Evolutionary conservation across 768 basidiomycete genomes (phyloP), one percentile per base, ranked within the genome.

Genomic region (Phaffia tasmanica): DNA sequence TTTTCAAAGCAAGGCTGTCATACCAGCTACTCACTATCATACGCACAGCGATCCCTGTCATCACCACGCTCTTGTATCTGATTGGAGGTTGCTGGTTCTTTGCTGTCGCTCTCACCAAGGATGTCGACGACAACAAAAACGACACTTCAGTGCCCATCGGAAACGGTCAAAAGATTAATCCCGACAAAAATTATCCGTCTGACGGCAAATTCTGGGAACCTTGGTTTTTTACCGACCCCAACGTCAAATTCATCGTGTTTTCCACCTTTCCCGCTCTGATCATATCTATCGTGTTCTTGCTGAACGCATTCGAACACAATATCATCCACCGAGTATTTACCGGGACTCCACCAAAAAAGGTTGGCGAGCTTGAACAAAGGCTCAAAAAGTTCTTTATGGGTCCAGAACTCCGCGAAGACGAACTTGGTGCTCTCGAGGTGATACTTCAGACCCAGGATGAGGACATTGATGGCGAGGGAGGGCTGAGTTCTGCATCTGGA

Each of bases 81-180:
- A n/a, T 63, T 30, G 63, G 53, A 35, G 63, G 63, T 6, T 63
- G 8, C 5, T 63, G 63, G 63, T 63, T 23, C 63, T 25, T 63
- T 1, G 11, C 53, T 16, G 32, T 63, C 63, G 63, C 63, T 4
- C 51, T 63, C 16, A 27, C 18, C 23, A 30, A 29, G 5, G 29
- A 32, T 7, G 11, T 47, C 30, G 53, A 55, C 23, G 32, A 46
- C 3, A 54, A 51, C 18, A 18, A 11, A 14, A 16, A 11, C 32
- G 11, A n/a, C 7, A 6, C 6, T n/a, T 19, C 6, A n/a, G 21
- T 56, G 5, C 27, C n/a, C 19, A 3, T 51, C 21, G 62, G 62
- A 21, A 63, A 63, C 62, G 62, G 62, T 18, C 2, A 5, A 5
- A 32, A 3, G 5, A 42, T 63, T 29, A 5, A 63, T 15, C 35